phyloP scores from a whole-genome alignment of 2,329 filamentous ascomycete genomes.

The Pyricularia sp. region DNA sequence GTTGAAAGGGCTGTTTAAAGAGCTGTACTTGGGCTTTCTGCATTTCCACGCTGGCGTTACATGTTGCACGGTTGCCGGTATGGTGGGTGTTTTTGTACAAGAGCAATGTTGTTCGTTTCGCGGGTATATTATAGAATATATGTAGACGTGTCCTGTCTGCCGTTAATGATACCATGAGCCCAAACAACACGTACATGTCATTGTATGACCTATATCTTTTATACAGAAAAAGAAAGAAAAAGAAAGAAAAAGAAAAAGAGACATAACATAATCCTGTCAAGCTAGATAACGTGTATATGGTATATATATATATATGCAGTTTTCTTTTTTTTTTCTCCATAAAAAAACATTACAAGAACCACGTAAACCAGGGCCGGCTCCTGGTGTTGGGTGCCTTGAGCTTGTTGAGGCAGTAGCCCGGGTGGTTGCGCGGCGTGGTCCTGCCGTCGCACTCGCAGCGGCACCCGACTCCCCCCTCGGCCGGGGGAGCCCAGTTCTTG shows the following conservation, averaged over 20 bases:
- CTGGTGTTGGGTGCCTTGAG: constrained; percentile 24
- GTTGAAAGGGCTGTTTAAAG: not conserved
- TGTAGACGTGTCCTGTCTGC: not conserved
- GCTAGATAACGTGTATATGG: not conserved
- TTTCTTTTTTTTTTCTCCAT: not conserved
- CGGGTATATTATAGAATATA: not conserved
- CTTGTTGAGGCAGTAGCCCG: constrained; percentile 25
- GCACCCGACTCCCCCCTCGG: constrained; percentile 27
- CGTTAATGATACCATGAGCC: not conserved
- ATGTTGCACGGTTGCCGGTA: no score
- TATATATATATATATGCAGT: not conserved
- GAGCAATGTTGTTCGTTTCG: not conserved
- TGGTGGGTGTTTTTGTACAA: not conserved
- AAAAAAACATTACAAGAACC: constrained; percentile 16
- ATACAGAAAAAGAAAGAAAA: not conserved
- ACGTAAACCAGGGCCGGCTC: constrained; percentile 21
- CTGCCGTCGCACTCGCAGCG: constrained; percentile 29
- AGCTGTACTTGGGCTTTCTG: not conserved
- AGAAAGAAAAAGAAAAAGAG: no score
- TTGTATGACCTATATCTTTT: not conserved
- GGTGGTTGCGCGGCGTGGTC: constrained; percentile 20
- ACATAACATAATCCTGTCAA: not conserved
- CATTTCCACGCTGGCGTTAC: not conserved
- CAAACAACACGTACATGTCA: not conserved
- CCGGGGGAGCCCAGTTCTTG: constrained; percentile 18